Percentiles rank a stretch among this genome's conserved stretches.
Evolutionary conservation across 108 stramenopile species (phyloP).

Genomic region (Seminavis robusta): DNA sequence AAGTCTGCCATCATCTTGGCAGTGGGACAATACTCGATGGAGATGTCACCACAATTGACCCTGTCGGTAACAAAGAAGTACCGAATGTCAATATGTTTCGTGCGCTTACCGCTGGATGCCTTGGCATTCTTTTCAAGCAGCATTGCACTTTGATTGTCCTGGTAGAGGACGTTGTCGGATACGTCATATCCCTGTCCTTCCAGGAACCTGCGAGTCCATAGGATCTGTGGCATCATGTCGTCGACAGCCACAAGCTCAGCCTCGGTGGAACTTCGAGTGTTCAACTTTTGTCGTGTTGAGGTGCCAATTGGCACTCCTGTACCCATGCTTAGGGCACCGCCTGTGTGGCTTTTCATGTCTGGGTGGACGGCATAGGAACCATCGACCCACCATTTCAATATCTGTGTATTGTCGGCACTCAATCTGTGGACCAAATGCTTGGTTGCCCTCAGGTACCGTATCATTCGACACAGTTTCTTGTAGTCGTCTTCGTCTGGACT

Average conservation of each 20-base stretch:
- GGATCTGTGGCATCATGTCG: slow-evolving; percentile 32
- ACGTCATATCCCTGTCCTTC: slow-evolving; percentile 39
- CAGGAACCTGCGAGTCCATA: slow-evolving; percentile 50
- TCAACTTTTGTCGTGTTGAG: slow-evolving; percentile 36
- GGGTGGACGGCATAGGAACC: slow-evolving; percentile 41
- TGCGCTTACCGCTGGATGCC: slow-evolving; percentile 36
- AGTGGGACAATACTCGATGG: slow-evolving; percentile 42
- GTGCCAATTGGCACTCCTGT: slow-evolving; percentile 15
- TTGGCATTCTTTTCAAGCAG: slow-evolving; percentile 46
- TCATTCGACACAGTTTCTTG: slow-evolving; percentile 20
- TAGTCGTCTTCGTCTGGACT: slow-evolving; percentile 30
- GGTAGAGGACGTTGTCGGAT: slow-evolving; percentile 29
- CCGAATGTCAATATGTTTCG: slow-evolving; percentile 39
- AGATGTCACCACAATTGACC: slow-evolving; percentile 7
- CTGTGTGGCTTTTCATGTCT: slow-evolving; percentile 48
- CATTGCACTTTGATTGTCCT: slow-evolving; percentile 57
- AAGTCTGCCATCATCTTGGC: slow-evolving; percentile 50
- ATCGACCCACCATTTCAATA: slow-evolving; percentile 46
- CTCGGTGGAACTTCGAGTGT: slow-evolving; percentile 44
- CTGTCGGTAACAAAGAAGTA: slow-evolving; percentile 53
- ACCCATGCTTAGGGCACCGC: slow-evolving; percentile 36
- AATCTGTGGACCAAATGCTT: slow-evolving; percentile 6
- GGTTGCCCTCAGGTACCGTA: slow-evolving; percentile 33
- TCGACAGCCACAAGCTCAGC: slow-evolving; percentile 37
- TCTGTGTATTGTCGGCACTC: not conserved